Evolutionary conservation across 1,284 basidiomycete genomes (phyloP), one percentile per base, ranked within the genome.

Genomic region (Marasmius fiardii): DNA sequence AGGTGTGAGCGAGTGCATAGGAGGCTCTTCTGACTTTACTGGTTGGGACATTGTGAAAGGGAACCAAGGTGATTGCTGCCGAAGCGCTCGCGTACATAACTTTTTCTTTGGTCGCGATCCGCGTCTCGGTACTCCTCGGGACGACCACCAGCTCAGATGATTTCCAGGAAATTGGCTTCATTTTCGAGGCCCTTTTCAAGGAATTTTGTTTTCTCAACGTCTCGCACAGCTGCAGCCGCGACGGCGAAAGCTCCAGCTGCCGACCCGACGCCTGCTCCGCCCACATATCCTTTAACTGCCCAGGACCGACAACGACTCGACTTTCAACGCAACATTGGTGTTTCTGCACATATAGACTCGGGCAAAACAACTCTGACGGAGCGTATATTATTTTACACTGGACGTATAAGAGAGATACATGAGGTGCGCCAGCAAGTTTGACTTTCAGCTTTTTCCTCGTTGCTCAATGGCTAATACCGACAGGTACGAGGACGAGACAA

Each of bases 341-440:
- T 92, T 60, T 95, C 93, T 12, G 93, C 93, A 0, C 93, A 95
- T 68, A 96, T 96, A 61, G 95, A 98, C 73, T 98, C 93, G 6
- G 97, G 97, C 43, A 99, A 99, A 81, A 99, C 97, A 0, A 99
- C 97, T 0, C 74, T 99, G 61, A 99, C 97, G n/a, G 97, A 99
- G 71, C 91, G 97, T 35, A 88, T 98, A 57, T 76, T 99, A 51
- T 99, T 88, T 74, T 99, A 99, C 73, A 98, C 97, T 26, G 97
- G 97, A 28, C 85, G 95, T 45, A 97, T 98, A 69, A 81, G 88
- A 54, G 94, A 95, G 56, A 98, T 99, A 65, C 97, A 99, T 70
- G 97, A 99, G 82, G 96, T 97, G 79, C 69, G 52, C 57, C 52
- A 58, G 11, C 61, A 35, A 54, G 49, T 58, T 52, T 20, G 51